Evolutionary conservation across 2,329 filamentous ascomycete species (phyloP), one percentile per base, ranked within the genome.

Genomic region (Pseudohalonectria lignicola): DNA sequence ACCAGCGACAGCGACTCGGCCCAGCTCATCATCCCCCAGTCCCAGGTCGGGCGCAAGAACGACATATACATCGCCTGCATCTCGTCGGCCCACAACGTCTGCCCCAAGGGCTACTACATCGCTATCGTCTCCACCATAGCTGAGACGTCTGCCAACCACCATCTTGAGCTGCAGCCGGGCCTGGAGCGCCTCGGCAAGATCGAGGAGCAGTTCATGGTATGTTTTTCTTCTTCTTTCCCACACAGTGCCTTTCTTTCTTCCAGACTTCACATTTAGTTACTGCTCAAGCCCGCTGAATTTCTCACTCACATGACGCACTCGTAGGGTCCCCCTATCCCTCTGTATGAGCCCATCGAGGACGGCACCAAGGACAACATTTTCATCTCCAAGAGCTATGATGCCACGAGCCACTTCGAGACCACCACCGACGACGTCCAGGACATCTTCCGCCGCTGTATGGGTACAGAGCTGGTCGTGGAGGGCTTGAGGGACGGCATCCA

Each of bases 331-430:
- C 86, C 92, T 15, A 94, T 95, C 48, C 88, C 92, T 38, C 74
- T 98, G 44, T 96, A 95, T 62, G 87, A 94, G 64, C 93, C 92
- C 17, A 60, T 90, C 35, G 83, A 86, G 54, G 76, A 81, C 54
- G 92, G 92, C 46, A 71, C 67, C 49, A 82, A 79, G 50, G 88
- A 95, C 69, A 88, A 88, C 63, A 82, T 98, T 61, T 98, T 87
- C 69, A 87, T 98, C 59, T 94, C 87, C 54, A 95, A 93, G 79
- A 94, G 86, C 69, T 98, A 98, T 64, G 93, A 98, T 55, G 86
- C 93, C 38, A 93, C 85, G 47, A 94, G 85, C 60, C 92, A 98
- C 71, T 98, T 98, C 55, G 92, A 98, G 76, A 95, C 86, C 26
- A 74, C 68, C 34, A 75, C 72, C 66, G 92, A 95, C 59, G 90